Base-by-base conservation (phyloP, 176 grass and related monocot genomes). In the Cenchrus americanus region DNA sequence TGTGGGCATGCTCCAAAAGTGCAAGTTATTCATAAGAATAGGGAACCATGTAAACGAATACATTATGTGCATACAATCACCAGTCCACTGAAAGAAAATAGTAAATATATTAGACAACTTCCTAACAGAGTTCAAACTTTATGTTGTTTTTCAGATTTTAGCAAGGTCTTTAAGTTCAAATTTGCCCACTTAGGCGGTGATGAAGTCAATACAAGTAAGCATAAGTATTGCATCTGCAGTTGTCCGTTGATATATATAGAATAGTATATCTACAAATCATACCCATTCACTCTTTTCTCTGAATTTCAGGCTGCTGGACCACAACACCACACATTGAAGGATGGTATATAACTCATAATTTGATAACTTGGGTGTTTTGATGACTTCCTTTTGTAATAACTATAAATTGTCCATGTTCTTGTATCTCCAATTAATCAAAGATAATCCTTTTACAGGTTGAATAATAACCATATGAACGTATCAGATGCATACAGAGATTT, bases 161-260 rank as follows among this genome's bases (percentile, higher is more conserved):
- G 88, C 72, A 94, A 94, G 88, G 66, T 97, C 89, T 97, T 97
- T 63, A 97, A 97, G 75, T 97, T 97, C 78, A 97, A 89, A 68
- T 92, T 94, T 91, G 92, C 87, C 22, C 95, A 97, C 67, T 88
- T 97, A 80, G 95, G 95, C 2, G 95, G 95, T 79, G 92, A 97
- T 86, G 95, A 97, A 92, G 95, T 97, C 9, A 87, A 91, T 62
- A 92, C 92, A 82, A 85, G 95, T 94, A 92, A 94, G 95, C 42
- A 76, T n/a, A 44, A 81, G 47, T 9, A 24, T 51, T 85, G 78
- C 48, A 64, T 76, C 18, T 83, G 62, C 42, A 85, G 62, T 46
- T 24, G 8, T 32, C 19, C 48, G 32, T 27, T 82, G 46, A 57
- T 60, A 15, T 60, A 15, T 82, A 42, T 51, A 26, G 53, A 59